phyloP scores from a whole-genome alignment of 371 early-diverging fungal genomes.

The Mucor irregularis region DNA sequence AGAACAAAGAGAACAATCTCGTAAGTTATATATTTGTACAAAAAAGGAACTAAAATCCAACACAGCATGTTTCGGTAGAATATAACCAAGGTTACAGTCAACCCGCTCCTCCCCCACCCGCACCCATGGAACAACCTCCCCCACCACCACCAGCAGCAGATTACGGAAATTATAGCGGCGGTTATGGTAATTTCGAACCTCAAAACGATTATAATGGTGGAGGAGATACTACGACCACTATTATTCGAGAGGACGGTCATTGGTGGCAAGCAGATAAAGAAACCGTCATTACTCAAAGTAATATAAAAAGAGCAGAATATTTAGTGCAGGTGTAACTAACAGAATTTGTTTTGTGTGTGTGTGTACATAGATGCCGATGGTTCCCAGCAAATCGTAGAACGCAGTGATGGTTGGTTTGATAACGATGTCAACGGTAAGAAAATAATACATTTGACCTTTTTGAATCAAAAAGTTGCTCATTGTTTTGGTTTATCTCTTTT shows the following conservation, averaged over 20 bases:
- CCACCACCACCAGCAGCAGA: slow-evolving; percentile 6
- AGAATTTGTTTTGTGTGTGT: neutral
- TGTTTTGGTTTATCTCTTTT: neutral
- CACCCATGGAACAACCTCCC: slow-evolving; percentile 1
- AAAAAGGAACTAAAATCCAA: neutral
- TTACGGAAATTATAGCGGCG: slow-evolving; percentile 12
- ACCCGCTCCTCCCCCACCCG: slow-evolving; percentile 15
- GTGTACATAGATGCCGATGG: slow-evolving; percentile 35
- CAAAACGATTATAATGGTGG: slow-evolving; percentile 15
- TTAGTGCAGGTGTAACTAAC: neutral
- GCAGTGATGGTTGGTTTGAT: slow-evolving; percentile 35
- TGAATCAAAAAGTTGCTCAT: neutral
- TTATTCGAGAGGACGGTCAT: slow-evolving; percentile 44
- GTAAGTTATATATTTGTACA: slow-evolving; percentile 2
- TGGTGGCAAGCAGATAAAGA: slow-evolving; percentile 38
- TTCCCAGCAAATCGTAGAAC: slow-evolving; percentile 26
- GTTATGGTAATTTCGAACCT: slow-evolving; percentile 8
- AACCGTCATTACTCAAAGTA: slow-evolving; percentile 34
- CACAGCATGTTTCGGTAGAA: neutral
- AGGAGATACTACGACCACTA: slow-evolving; percentile 24
- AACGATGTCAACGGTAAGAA: slow-evolving; percentile 28
- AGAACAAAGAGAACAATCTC: slow-evolving; percentile 24
- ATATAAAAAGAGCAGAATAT: neutral
- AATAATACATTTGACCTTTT: neutral
- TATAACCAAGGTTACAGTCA: slow-evolving; percentile 3